Base-by-base conservation (phyloP, 2,329 filamentous ascomycete species). In the Dryadomyces quercus-mongolicae region DNA sequence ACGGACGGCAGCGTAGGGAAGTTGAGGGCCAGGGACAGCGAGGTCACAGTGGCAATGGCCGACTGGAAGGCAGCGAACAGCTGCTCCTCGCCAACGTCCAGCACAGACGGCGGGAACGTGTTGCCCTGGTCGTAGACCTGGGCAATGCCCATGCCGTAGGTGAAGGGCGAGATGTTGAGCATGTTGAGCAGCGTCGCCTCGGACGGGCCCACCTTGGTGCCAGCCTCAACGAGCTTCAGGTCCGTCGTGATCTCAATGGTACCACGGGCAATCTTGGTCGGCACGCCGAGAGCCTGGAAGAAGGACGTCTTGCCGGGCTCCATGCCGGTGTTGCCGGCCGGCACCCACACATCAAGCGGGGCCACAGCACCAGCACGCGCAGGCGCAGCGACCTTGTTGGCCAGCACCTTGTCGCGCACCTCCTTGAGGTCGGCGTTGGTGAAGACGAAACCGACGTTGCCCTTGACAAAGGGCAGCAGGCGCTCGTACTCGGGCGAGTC, bases 211-310 rank as follows among this genome's bases (percentile, higher is more conserved):
- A 98, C 94, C 83, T 95, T 97, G 81, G 55, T 79, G 65, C 85
- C 84, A 62, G 88, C 82, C 81, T 95, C 90, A 69, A 97, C 86
- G 74, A 98, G 88, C 88, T 96, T 97, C 67, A 98, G 81, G 71
- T 98, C 93, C 67, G 85, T 80, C 62, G 91, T 96, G 71, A 98
- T 98, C 88, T 98, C 93, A 78, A 98, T 98, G 78, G 93, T 98
- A 94, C 93, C 94, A 95, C 93, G 93, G 72, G 93, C 93, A 78
- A 98, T 98, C 90, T 98, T 98, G 84, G 93, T 98, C 71, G 93
- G 93, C 72, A 98, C 90, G 89, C 92, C 92, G 76, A 98, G 93
- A 69, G 93, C 93, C 86, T 98, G 93, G 91, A 98, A 98, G 90
- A 98, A 98, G 72, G 93, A 97, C 70, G 93, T 98, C 88, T 98